A percentile compares a stretch with the other conserved stretches of the same genome.
Evolutionary conservation across 805 yeast genomes (phyloP).

Genomic region (Teunomyces aglyptinius): DNA sequence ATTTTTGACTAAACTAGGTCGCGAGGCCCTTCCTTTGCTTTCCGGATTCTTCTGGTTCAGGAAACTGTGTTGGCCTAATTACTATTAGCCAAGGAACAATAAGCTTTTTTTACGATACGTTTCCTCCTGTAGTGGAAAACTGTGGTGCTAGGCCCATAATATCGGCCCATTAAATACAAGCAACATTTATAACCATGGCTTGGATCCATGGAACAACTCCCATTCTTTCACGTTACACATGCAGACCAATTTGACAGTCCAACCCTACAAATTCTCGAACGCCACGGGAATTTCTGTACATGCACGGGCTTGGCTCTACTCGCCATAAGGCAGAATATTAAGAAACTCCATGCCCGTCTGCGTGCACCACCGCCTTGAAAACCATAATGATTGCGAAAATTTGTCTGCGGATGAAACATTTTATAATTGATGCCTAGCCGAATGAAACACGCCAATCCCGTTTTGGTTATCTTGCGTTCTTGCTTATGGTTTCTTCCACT

Average conservation of each 20-base stretch:
- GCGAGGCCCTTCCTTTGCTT: not conserved
- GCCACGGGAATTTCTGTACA: not conserved
- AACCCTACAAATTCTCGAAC: not conserved
- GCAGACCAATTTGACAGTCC: not conserved
- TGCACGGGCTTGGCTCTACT: not conserved
- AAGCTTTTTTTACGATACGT: too few relatives aligned
- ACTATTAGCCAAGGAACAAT: too few relatives aligned
- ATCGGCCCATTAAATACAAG: not conserved
- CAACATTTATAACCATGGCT: too few relatives aligned
- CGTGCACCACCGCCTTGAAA: not conserved
- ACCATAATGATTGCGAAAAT: not conserved
- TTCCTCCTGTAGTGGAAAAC: too few relatives aligned
- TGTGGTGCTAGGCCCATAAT: not conserved
- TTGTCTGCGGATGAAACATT: not conserved
- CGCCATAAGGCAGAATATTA: not conserved
- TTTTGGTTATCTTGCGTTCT: not conserved
- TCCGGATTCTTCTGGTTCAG: not conserved
- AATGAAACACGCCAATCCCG: not conserved
- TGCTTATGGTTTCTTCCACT: too few relatives aligned
- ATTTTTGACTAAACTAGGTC: not conserved
- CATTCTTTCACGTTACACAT: not conserved
- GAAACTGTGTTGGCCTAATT: too few relatives aligned
- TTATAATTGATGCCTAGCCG: not conserved
- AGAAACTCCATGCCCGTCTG: not conserved
- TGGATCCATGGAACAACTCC: not conserved